Evolutionary conservation across 2,329 filamentous ascomycete genomes (phyloP), one percentile per base, ranked within the genome.

Genomic region (Colletotrichum australisinense): DNA sequence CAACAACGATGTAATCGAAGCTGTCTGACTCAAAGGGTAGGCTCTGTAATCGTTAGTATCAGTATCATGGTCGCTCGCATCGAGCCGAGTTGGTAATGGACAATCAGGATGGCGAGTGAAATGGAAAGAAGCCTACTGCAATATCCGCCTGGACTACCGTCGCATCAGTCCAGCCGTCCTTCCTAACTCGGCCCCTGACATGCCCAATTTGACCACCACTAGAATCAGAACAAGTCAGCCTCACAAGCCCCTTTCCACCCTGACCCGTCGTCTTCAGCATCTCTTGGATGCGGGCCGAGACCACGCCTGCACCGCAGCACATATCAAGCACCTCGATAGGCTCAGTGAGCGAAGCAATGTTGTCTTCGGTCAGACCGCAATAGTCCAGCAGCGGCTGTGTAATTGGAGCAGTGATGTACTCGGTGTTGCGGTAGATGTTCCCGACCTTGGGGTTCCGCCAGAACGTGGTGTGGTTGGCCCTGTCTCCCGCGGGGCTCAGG

Each of bases 281-380:
- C 3, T 32, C 59, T 1, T 69, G 67, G 5, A 69, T 57, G 49
- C 57, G 35, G 1, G 67, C 58, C 1, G 67, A 32, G 1, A 69
- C 67, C 11, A 69, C 67, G 3, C 67, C 67, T 7, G 67, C 59
- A 14, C 67, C 67, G 35, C 67, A 69, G 8, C 67, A 69, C 67
- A 69, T 64, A 28, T 69, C 67, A 11, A 69, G 38, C 1, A 69
- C 67, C 14, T 64, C 59, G n/a, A 69, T 16, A 3, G 67, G 58
- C 9, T 49, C 32, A 5, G 46, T 5, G 42, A 64, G 35, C n/a
- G 59, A 42, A 19, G 67, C 58, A 12, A 69, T 46, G 16, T 35
- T 32, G 2, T 57, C 4, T 3, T 53, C 59, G 1, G 59, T 58
- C 49, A 69, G 14, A 2, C 67, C 67, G 28, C 58, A 69, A 7